Base-by-base conservation (phyloP, 2,329 filamentous ascomycete species). In the Ophiostoma triangulosporum region DNA sequence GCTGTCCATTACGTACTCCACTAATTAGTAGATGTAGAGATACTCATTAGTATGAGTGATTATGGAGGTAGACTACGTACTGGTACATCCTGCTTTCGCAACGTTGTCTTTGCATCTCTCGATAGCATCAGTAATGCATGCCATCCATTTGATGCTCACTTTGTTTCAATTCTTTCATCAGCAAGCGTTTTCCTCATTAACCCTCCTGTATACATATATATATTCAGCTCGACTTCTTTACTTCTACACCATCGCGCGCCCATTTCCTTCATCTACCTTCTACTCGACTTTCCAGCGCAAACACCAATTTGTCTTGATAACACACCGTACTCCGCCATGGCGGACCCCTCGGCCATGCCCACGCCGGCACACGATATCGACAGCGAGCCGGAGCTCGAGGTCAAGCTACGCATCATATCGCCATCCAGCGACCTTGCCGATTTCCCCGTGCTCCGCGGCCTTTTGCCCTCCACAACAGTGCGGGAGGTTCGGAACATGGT, bases 331-430 rank as follows among this genome's bases (percentile, higher is more conserved):
- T 24, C 36, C 11, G 36, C 38, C 11, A 55, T 53, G 43, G 51
- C 32, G 15, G 56, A 54, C 7, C 20, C 53, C 5, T 29, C n/a
- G 9, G n/a, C 32, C 5, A n/a, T 26, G 43, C 26, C 26, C 26
- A 14, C 43, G 15, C 9, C n/a, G 26, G 38, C 22, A 12, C 31
- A 7, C 11, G 3, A 17, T n/a, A 17, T n/a, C 7, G 50, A 27
- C 27, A 11, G 15, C 20, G 26, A 6, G 9, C 3, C 45, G 5
- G 52, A 48, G 31, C 40, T 40, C 3, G 51, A 33, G 15, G 48
- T 58, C 36, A 52, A 27, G 15, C n/a, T 59, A 6, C 57, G 57
- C 6, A 31, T 58, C 22, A 53, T 58, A 6, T 59, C 55, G 27
- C 57, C 55, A 4, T 54, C 57, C 3, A 43, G 31, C 15, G 57